Conservation (phyloP, 345 rosid species). For the Crucihimalaya himalaica region DNA sequence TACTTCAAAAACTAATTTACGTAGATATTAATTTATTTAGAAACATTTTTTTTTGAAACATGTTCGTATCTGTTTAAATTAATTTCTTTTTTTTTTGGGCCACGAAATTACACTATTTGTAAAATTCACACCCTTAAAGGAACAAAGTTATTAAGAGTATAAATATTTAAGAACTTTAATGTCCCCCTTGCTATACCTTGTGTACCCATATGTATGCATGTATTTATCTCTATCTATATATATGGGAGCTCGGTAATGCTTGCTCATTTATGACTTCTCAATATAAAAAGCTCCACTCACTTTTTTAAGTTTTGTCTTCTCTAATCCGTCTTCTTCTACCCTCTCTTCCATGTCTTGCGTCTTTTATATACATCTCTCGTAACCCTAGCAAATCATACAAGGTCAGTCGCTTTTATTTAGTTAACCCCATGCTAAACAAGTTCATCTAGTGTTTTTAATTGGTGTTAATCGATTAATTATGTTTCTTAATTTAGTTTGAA, state of each 20-base stretch:
- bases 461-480: background rate
- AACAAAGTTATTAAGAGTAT: background rate
- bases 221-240: slow-evolving; percentile 9
- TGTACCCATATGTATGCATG: background rate
- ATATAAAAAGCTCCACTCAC: slow-evolving; percentile 20
- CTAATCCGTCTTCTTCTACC: slow-evolving; percentile 18
- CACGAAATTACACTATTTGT: background rate
- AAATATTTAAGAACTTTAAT: slow-evolving; percentile 13
- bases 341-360: slow-evolving; percentile 18
- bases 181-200: background rate
- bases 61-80: background rate
- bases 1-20: background rate
- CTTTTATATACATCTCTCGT: slow-evolving; percentile 15
- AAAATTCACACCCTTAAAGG: background rate
- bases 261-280: slow-evolving; percentile 34
- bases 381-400: slow-evolving; percentile 35
- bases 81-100: background rate
- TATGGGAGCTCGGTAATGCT: slow-evolving; percentile 13
- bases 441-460: slow-evolving; percentile 1
- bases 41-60: background rate
- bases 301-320: background rate
- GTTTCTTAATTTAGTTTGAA: background rate
- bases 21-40: background rate
- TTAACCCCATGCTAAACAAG: background rate
- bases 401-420: background rate